Percentiles rank a stretch among this genome's conserved stretches.
Conservation (phyloP, 768 basidiomycete genomes). For the Gloeostereum incarnatum region DNA sequence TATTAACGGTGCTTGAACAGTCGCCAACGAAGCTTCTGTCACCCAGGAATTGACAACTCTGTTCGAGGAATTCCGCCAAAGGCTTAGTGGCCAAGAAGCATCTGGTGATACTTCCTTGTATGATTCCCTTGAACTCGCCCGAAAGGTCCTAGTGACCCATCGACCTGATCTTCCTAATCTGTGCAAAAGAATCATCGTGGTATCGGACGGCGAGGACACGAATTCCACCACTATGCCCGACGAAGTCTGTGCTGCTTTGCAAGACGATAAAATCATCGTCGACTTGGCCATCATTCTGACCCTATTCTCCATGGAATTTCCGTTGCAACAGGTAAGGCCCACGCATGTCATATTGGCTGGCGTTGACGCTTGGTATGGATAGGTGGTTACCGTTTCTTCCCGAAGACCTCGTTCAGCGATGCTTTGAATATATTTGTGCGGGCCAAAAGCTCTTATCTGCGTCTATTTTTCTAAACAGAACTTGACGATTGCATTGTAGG, state of each 20-base stretch:
- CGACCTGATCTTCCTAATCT: conserved; percentile 15
- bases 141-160: conserved; percentile 11
- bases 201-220: conserved; percentile 20
- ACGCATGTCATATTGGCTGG: background rate
- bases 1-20: conserved; percentile 4
- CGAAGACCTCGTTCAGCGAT: conserved; percentile 16
- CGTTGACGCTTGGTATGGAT: background rate
- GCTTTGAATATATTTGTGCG: conserved; percentile 19
- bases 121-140: conserved; percentile 17
- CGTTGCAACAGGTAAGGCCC: conserved; percentile 15
- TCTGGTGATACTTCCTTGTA: conserved; percentile 17
- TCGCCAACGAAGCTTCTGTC: conserved; percentile 11
- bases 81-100: conserved; percentile 11
- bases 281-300: conserved; percentile 14
- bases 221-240: conserved; percentile 8
- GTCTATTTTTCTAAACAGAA: background rate
- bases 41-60: conserved; percentile 16
- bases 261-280: conserved; percentile 13
- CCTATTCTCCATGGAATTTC: conserved; percentile 15
- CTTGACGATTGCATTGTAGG: conserved; percentile 11
- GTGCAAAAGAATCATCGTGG: conserved; percentile 16
- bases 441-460: background rate
- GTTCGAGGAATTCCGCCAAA: conserved; percentile 16
- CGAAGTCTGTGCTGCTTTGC: conserved; percentile 14
- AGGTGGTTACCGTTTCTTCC: conserved; percentile 20